These are phyloP conservation scores for Geopyxis carbonaria DNA, from an alignment of 495 filamentous ascomycete species.

Conservation along the genomic window DNA sequence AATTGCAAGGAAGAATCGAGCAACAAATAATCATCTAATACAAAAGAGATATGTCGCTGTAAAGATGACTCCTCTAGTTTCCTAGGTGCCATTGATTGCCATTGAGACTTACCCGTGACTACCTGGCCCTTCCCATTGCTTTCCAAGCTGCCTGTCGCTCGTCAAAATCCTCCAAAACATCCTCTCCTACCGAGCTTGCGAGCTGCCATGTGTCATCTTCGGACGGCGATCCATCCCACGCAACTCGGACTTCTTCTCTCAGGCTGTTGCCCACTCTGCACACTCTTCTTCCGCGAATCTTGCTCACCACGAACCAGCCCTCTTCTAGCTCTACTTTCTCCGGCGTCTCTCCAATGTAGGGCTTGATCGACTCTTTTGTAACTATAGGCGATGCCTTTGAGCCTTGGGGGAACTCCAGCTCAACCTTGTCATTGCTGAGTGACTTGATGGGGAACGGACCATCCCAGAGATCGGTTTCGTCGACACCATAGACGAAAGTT, in stretches of 20 bases:
- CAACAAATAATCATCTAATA: too few relatives aligned
- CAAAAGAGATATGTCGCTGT: too few relatives aligned
- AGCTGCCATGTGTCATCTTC: constrained; percentile 23
- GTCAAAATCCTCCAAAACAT: too few relatives aligned
- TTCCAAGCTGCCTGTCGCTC: too few relatives aligned
- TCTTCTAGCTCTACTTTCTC: not conserved
- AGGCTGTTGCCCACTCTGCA: too few relatives aligned
- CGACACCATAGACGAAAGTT: too few relatives aligned
- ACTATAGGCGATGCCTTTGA: constrained; percentile 3
- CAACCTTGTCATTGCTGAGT: constrained; percentile 3
- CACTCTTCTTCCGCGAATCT: not conserved
- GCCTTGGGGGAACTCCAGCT: constrained; percentile 6
- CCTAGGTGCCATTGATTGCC: too few relatives aligned
- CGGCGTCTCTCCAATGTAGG: not conserved
- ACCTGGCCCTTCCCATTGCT: too few relatives aligned
- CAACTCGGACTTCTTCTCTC: constrained; percentile 7
- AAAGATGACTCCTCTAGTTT: too few relatives aligned
- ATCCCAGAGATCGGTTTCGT: constrained; percentile 16
- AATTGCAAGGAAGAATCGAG: too few relatives aligned
- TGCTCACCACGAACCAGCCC: constrained; percentile 9
- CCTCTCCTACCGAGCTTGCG: constrained; percentile 1
- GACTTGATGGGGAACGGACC: constrained; percentile 13
- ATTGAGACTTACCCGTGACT: too few relatives aligned
- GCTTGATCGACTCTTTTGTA: not conserved
- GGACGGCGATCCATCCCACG: constrained; percentile 15